Conservation (phyloP, 2,329 filamentous ascomycete species). For the Diaporthe sp. region DNA sequence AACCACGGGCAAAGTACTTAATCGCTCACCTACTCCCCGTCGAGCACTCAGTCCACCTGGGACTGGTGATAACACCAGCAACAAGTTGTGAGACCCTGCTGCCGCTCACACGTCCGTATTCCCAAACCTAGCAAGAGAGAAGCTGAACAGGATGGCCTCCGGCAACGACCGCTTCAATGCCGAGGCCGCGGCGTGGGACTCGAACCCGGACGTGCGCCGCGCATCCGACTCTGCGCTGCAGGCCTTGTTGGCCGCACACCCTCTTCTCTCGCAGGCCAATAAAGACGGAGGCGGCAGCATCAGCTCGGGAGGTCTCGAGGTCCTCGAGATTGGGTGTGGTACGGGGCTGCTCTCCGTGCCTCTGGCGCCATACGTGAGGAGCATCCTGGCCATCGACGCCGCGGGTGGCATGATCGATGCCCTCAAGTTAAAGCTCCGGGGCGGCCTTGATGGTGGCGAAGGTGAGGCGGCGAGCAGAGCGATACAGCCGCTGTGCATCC, state of each 20-base stretch:
- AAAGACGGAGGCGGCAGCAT: background rate
- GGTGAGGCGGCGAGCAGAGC: slow-evolving; percentile 44
- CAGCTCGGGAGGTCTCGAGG: slow-evolving; percentile 47
- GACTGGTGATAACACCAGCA: background rate
- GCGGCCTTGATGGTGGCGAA: slow-evolving; percentile 31
- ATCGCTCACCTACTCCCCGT: too few relatives aligned
- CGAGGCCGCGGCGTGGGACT: slow-evolving; percentile 65
- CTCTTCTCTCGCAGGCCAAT: background rate
- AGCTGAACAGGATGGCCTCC: background rate
- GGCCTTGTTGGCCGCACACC: slow-evolving; percentile 51
- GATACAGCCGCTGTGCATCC: slow-evolving; percentile 55
- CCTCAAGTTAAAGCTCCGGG: slow-evolving; percentile 55
- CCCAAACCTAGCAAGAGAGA: background rate
- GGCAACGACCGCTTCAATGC: slow-evolving; percentile 62
- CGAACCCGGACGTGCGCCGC: slow-evolving; percentile 59
- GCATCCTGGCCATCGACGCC: slow-evolving; percentile 63
- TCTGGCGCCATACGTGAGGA: slow-evolving; percentile 58
- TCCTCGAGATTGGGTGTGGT: slow-evolving; percentile 68
- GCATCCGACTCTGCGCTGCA: slow-evolving; percentile 55
- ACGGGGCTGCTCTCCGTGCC: slow-evolving; percentile 64
- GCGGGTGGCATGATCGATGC: slow-evolving; percentile 65
- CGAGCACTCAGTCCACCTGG: too few relatives aligned
- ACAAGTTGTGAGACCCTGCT: background rate
- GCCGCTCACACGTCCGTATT: background rate
- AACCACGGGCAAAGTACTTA: too few relatives aligned